Percentiles rank a stretch among this genome's conserved stretches.
Conservation (phyloP, 1,284 basidiomycete species). For the Crepidotus sp. region DNA sequence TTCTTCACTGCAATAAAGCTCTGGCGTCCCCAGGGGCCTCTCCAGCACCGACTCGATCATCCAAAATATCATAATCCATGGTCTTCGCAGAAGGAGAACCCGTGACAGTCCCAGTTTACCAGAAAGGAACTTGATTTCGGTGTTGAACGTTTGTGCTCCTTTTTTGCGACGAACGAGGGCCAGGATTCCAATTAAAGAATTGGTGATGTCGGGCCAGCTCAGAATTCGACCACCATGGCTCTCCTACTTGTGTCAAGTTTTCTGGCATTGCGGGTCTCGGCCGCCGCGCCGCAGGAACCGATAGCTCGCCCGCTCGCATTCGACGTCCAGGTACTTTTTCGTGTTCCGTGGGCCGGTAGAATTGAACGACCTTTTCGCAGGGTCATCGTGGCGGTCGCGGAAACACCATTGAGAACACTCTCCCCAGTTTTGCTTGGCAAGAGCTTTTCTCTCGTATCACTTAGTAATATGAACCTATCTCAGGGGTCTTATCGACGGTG, state of each 20-base stretch:
- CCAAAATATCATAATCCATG: no score
- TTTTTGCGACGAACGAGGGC: not conserved
- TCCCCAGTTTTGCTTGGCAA: slow-evolving; percentile 70
- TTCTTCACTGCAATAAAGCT: no score
- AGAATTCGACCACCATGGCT: not conserved
- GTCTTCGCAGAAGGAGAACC: no score
- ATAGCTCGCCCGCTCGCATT: slow-evolving; percentile 18
- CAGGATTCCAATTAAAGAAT: slow-evolving; percentile 7
- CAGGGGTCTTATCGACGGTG: slow-evolving; percentile 66
- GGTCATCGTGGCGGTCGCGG: slow-evolving; percentile 75
- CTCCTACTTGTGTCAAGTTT: slow-evolving; percentile 1
- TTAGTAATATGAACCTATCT: slow-evolving; percentile 6
- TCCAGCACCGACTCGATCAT: no score
- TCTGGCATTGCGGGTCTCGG: slow-evolving; percentile 1
- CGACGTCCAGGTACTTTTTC: slow-evolving; percentile 26
- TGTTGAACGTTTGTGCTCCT: slow-evolving; percentile 11
- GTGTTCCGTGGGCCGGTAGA: not conserved
- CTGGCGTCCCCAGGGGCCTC: no score
- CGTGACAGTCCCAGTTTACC: no score
- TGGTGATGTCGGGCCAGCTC: not conserved
- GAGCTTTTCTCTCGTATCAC: slow-evolving; percentile 12
- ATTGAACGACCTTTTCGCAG: slow-evolving; percentile 26
- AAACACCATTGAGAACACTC: slow-evolving; percentile 58
- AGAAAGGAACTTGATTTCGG: no score
- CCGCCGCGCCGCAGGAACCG: slow-evolving; percentile 5